Percentiles rank a stretch among this genome's conserved stretches.
Conservation (phyloP, 768 basidiomycete species). For the Sistotremastrum niveocremeum region DNA sequence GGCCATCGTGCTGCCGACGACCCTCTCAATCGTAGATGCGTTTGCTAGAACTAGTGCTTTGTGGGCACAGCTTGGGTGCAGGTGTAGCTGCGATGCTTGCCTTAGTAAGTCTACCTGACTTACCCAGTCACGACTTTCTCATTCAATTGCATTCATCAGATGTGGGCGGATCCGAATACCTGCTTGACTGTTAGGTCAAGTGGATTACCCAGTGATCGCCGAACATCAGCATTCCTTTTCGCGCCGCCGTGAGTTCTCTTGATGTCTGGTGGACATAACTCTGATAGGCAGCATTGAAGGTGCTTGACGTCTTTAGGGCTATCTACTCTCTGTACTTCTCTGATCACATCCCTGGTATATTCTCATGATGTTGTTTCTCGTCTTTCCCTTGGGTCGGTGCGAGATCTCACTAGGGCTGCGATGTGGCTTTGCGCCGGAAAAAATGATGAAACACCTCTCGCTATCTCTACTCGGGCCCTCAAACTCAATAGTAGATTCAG, state of each 20-base stretch:
- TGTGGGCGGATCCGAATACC: constrained; percentile 76
- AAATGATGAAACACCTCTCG: constrained; percentile 15
- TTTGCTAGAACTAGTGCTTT: constrained; percentile 49
- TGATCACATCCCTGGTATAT: constrained; percentile 70
- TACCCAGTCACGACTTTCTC: background rate
- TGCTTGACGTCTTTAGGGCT: constrained; percentile 50
- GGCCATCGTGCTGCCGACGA: background rate
- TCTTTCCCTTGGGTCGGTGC: constrained; percentile 62
- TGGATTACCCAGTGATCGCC: constrained; percentile 52
- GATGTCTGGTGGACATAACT: background rate
- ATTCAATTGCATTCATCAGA: constrained; percentile 25
- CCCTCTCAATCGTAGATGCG: constrained; percentile 6
- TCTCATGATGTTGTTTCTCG: constrained; percentile 74
- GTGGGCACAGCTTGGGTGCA: constrained; percentile 76
- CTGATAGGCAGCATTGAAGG: constrained; percentile 19
- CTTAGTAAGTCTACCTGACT: constrained; percentile 32
- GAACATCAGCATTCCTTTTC: constrained; percentile 65
- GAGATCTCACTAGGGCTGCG: constrained; percentile 61
- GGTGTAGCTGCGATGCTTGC: constrained; percentile 68
- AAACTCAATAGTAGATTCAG: constrained; percentile 7
- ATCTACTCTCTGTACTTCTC: constrained; percentile 40
- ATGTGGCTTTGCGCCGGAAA: constrained; percentile 73
- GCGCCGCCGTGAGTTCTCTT: constrained; percentile 52
- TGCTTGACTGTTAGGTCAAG: constrained; percentile 47
- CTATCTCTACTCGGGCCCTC: constrained; percentile 5